These are phyloP conservation scores for Botrytis fragariae DNA, from an alignment of 2,329 filamentous ascomycete species.

Conservation along the genomic window DNA sequence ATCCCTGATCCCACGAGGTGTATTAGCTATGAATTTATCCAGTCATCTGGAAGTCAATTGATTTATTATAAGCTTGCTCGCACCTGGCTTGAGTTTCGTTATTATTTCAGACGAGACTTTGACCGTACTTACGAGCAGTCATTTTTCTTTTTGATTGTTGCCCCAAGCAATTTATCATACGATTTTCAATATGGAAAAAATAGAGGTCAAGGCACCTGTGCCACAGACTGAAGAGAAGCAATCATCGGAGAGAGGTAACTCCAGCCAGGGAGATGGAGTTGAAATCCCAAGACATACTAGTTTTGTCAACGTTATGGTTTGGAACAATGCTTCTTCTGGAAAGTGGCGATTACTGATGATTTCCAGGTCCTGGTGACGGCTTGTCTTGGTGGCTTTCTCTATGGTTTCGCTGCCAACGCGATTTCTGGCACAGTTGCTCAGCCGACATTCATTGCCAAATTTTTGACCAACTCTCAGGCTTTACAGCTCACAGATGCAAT, in stretches of 20 bases:
- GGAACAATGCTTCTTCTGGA: background rate
- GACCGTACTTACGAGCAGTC: background rate
- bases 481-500: conserved; percentile 13
- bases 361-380: conserved; percentile 11
- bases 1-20: background rate
- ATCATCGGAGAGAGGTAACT: background rate
- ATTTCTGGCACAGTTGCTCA: conserved; percentile 13
- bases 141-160: background rate
- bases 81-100: background rate
- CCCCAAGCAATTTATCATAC: background rate
- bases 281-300: conserved; percentile 14
- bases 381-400: conserved; percentile 16
- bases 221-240: conserved; percentile 5
- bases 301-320: conserved; percentile 8
- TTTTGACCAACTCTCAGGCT: conserved; percentile 10
- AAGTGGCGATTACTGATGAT: background rate
- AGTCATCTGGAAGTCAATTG: background rate
- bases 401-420: conserved; percentile 11
- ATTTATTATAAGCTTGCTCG: conserved; percentile 4
- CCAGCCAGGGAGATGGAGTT: background rate
- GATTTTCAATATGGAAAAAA: background rate
- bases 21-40: background rate
- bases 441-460: conserved; percentile 16
- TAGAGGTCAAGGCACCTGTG: background rate
- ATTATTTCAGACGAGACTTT: background rate